Evolutionary conservation across 1,284 basidiomycete species (phyloP).

Genomic region (Exobasidium rhododendri): DNA sequence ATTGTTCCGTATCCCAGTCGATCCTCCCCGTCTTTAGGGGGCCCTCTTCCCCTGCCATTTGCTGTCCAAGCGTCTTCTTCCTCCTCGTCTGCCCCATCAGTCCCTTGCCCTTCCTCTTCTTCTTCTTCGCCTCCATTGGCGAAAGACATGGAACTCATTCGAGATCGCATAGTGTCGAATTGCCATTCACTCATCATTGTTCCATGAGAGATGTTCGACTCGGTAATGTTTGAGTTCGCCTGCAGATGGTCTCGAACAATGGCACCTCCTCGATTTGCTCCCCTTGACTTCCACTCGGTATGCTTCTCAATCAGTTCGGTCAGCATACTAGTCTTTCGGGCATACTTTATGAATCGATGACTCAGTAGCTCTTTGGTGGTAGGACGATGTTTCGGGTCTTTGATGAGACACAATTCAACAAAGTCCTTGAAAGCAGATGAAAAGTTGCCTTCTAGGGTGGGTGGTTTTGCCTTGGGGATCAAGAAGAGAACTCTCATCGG

Average conservation of each 20-base stretch:
- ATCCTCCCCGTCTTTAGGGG: constrained; percentile 51
- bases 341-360: constrained; percentile 83
- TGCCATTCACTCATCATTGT: constrained; percentile 89
- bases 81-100: too few relatives aligned
- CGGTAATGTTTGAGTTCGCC: constrained; percentile 25
- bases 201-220: constrained; percentile 36
- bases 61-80: constrained; percentile 34
- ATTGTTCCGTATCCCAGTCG: constrained; percentile 48
- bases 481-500: constrained; percentile 59
- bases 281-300: constrained; percentile 49
- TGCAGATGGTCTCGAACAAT: constrained; percentile 34
- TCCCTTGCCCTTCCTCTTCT: constrained; percentile 5
- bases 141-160: constrained; percentile 51
- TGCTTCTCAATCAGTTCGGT: constrained; percentile 73
- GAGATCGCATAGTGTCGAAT: constrained; percentile 77
- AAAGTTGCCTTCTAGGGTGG: constrained; percentile 80
- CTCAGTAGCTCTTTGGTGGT: constrained; percentile 84
- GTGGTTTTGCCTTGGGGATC: constrained; percentile 70
- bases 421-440: constrained; percentile 87
- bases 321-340: constrained; percentile 72
- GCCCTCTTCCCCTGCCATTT: constrained; percentile 37
- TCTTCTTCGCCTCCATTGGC: not conserved
- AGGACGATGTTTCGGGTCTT: constrained; percentile 83
- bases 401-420: constrained; percentile 82
- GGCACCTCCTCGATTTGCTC: constrained; percentile 33